phyloP scores from a whole-genome alignment of 116 monocot genomes.

The Papilionanthe hybrid region DNA sequence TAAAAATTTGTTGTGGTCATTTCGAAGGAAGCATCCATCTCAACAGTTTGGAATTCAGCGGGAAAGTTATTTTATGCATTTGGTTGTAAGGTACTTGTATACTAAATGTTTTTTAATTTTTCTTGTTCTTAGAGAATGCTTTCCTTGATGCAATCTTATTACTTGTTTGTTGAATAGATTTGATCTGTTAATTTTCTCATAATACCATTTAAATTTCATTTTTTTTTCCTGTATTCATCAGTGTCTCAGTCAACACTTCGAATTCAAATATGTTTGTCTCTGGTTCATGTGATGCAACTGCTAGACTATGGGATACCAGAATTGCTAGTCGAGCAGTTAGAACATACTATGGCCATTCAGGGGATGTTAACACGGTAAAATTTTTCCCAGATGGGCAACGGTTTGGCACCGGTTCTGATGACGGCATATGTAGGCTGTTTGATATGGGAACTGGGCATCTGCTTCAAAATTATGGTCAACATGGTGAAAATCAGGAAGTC shows the following conservation, averaged over 20 bases:
- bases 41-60: too few relatives aligned
- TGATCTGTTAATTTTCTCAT: neutral
- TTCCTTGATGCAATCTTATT: neutral
- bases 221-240: constrained; percentile 24
- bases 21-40: too few relatives aligned
- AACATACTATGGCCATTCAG: constrained; percentile 77
- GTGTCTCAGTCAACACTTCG: constrained; percentile 77
- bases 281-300: constrained; percentile 91
- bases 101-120: neutral
- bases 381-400: constrained; percentile 96
- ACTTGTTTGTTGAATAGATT: neutral
- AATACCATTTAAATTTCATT: neutral
- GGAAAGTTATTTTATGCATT: neutral
- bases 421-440: constrained; percentile 86
- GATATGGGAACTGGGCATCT: constrained; percentile 97
- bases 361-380: constrained; percentile 85
- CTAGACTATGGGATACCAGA: constrained; percentile 80
- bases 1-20: too few relatives aligned
- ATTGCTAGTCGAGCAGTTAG: constrained; percentile 85
- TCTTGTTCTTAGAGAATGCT: neutral
- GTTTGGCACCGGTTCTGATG: constrained; percentile 96
- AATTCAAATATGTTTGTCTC: constrained; percentile 91
- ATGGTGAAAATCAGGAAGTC: constrained; percentile 34
- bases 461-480: constrained; percentile 72
- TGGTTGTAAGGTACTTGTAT: neutral